phyloP scores from a whole-genome alignment of 2,329 filamentous ascomycete species.

The Saccharata proteae region DNA sequence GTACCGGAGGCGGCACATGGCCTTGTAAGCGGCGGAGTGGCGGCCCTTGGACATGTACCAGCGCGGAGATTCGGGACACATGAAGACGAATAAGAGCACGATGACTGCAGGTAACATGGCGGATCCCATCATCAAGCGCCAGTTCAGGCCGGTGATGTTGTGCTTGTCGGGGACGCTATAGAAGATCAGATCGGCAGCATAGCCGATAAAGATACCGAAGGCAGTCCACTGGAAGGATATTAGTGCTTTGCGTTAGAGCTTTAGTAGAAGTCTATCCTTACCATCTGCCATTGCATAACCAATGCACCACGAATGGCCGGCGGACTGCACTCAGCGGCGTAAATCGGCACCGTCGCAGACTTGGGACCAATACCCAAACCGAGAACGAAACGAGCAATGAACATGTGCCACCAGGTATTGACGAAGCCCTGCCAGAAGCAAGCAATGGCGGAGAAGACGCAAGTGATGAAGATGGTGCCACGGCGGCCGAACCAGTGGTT shows the following conservation, averaged over 20 bases:
- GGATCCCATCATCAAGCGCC: conserved; percentile 18
- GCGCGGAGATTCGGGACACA: conserved; percentile 16
- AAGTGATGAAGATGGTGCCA: conserved; percentile 65
- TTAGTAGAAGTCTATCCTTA: background rate
- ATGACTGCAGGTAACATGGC: conserved; percentile 17
- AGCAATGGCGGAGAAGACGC: conserved; percentile 51
- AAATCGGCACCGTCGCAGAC: conserved; percentile 63
- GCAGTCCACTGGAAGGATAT: conserved; percentile 5
- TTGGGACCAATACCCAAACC: conserved; percentile 71
- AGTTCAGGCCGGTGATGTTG: conserved; percentile 15
- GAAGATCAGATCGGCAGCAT: conserved; percentile 15
- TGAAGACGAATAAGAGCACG: conserved; percentile 16
- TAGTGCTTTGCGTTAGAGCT: background rate
- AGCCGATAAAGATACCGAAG: conserved; percentile 28
- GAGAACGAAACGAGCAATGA: conserved; percentile 58
- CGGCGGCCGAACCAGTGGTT: conserved; percentile 59
- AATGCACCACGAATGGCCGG: conserved; percentile 59
- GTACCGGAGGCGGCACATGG: conserved; percentile 42
- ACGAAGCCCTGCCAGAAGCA: conserved; percentile 53
- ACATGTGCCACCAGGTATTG: conserved; percentile 58
- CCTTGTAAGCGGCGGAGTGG: conserved; percentile 14
- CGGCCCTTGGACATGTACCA: conserved; percentile 17
- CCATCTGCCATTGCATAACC: conserved; percentile 72
- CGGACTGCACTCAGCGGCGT: conserved; percentile 62
- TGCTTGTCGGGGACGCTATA: conserved; percentile 14